These are phyloP conservation scores for Entomortierella lignicola DNA, from an alignment of 192 early-diverging fungal species.

Conservation along the genomic window DNA sequence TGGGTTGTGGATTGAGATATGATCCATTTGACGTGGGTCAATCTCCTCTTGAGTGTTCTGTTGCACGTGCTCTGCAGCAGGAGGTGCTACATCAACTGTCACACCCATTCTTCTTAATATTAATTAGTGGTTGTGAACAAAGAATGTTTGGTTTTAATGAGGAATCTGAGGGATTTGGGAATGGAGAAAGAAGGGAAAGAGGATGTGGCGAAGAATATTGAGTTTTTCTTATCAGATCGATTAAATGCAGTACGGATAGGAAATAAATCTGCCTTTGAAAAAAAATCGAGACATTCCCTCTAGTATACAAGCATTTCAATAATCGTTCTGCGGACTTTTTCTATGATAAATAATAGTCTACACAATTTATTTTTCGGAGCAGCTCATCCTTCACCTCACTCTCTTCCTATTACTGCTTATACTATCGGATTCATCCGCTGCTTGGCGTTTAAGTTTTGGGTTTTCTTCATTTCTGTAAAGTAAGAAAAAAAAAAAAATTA, in stretches of 20 bases:
- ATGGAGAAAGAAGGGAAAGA: not conserved
- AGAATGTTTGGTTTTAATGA: not conserved
- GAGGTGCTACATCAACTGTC: not conserved
- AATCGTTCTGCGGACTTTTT: too few relatives aligned
- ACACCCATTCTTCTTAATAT: not conserved
- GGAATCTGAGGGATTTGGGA: not conserved
- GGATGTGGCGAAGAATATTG: not conserved
- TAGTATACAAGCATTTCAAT: too few relatives aligned
- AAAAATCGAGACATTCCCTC: too few relatives aligned
- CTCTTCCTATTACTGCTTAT: conserved; percentile 34
- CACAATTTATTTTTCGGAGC: not conserved
- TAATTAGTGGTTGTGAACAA: too few relatives aligned
- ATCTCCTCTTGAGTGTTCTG: not conserved
- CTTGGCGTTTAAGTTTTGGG: conserved; percentile 40
- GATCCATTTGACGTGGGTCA: conserved; percentile 30
- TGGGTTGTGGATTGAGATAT: conserved; percentile 39
- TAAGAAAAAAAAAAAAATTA: not conserved
- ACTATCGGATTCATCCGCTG: conserved; percentile 25
- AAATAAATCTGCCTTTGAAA: too few relatives aligned
- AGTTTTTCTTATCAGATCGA: too few relatives aligned
- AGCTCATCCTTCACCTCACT: conserved; percentile 14
- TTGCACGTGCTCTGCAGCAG: not conserved
- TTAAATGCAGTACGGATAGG: too few relatives aligned
- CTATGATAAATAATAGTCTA: not conserved
- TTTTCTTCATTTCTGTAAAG: conserved; percentile 34